These are phyloP conservation scores for Stagonosporopsis vannaccii DNA, from an alignment of 2,329 filamentous ascomycete species.

Conservation along the genomic window DNA sequence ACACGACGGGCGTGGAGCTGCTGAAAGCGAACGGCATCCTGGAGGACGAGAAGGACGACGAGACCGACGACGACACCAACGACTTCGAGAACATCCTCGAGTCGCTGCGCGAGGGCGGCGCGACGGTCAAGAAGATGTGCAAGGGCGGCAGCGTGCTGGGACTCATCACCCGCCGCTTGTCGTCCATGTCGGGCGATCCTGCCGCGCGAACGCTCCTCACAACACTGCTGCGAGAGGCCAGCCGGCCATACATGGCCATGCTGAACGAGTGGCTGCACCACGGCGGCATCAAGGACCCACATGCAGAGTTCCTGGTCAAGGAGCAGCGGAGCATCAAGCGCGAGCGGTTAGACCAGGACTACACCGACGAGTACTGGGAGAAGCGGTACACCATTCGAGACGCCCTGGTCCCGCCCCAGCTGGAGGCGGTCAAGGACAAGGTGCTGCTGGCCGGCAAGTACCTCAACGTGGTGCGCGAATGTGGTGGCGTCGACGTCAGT, in stretches of 20 bases:
- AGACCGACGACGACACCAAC: conserved; percentile 76
- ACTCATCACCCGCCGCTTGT: conserved; percentile 81
- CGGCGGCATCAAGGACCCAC: conserved; percentile 91
- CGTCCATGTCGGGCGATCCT: conserved; percentile 92
- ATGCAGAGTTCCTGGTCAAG: conserved; percentile 92
- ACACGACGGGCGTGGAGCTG: conserved; percentile 78
- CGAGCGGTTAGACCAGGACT: conserved; percentile 91
- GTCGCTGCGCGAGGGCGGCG: conserved; percentile 84
- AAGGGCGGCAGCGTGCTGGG: conserved; percentile 97
- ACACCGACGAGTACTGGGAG: conserved; percentile 99
- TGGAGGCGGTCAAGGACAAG: conserved; percentile 90
- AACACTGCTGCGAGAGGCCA: conserved; percentile 83
- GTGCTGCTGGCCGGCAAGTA: conserved; percentile 96
- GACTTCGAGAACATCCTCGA: conserved; percentile 94
- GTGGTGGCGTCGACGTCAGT: conserved; percentile 92
- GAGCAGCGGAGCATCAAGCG: conserved; percentile 94
- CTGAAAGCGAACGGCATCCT: conserved; percentile 86
- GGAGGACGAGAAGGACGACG: conserved; percentile 72
- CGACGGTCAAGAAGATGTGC: conserved; percentile 88
- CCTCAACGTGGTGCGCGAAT: conserved; percentile 95
- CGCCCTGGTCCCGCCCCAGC: conserved; percentile 87
- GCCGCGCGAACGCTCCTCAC: conserved; percentile 83
- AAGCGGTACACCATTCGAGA: conserved; percentile 94
- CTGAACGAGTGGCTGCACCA: conserved; percentile 98
- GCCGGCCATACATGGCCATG: conserved; percentile 96